phyloP scores from a whole-genome alignment of 768 basidiomycete genomes.

The Leccinum obscurum region DNA sequence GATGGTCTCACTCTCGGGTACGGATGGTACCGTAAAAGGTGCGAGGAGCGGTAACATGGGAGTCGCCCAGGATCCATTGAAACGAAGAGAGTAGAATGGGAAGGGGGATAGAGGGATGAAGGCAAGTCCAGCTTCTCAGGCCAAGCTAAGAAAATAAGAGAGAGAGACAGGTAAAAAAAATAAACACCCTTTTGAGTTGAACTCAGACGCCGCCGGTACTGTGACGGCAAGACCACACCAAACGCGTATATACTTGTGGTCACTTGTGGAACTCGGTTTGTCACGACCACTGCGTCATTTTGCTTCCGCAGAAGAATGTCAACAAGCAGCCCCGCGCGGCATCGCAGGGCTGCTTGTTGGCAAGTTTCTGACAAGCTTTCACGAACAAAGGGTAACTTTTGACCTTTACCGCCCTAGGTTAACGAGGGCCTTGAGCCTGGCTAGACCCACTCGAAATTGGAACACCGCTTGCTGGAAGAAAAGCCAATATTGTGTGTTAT shows the following conservation, averaged over 20 bases:
- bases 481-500: not conserved
- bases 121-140: not conserved
- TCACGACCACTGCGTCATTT: slow-evolving; percentile 9
- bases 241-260: slow-evolving; percentile 17
- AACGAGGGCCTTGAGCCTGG: not conserved
- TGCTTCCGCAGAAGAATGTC: slow-evolving; percentile 18
- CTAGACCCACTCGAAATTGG: slow-evolving; percentile 16
- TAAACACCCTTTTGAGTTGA: slow-evolving; percentile 15
- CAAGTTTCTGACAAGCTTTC: not conserved
- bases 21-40: slow-evolving; percentile 31
- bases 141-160: slow-evolving; percentile 2
- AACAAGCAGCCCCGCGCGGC: not conserved
- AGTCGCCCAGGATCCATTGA: slow-evolving; percentile 20
- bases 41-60: slow-evolving; percentile 30
- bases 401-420: not conserved
- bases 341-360: not conserved
- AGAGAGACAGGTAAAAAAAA: slow-evolving; percentile 7
- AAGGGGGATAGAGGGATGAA: not conserved
- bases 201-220: slow-evolving; percentile 21
- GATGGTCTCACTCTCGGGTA: slow-evolving; percentile 27
- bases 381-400: slow-evolving; percentile 9
- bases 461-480: slow-evolving; percentile 10
- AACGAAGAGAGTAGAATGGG: not conserved
- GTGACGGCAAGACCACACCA: slow-evolving; percentile 31
- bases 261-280: slow-evolving; percentile 20